Conservation (phyloP, 148 eudicot genomes). For the Silene latifolia region DNA sequence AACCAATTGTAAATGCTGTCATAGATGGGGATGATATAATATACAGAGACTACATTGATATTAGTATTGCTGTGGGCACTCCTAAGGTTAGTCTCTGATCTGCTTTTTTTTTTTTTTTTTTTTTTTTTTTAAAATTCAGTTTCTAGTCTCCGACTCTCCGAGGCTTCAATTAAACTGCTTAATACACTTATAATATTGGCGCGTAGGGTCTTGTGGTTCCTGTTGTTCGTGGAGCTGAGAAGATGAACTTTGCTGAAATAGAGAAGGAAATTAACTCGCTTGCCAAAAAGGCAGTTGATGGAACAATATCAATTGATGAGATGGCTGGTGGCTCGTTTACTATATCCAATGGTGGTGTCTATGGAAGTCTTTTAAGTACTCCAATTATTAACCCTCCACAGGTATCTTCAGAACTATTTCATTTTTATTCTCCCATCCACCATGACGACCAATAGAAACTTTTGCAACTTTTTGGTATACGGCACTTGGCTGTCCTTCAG, state of each 20-base stretch:
- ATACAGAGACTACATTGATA: constrained; percentile 83
- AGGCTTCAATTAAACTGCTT: not conserved
- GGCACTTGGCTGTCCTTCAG: not conserved
- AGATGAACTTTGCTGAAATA: constrained; percentile 90
- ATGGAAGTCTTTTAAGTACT: constrained; percentile 95
- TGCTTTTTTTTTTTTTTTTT: not conserved
- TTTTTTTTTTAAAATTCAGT: too few species aligned
- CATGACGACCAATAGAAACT: not conserved
- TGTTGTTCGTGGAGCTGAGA: constrained; percentile 74
- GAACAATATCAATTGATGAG: constrained; percentile 88
- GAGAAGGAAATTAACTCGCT: constrained; percentile 80
- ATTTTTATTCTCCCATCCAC: not conserved
- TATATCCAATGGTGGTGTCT: constrained; percentile 92
- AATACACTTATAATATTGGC: not conserved
- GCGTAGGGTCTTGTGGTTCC: constrained; percentile 93
- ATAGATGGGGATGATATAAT: constrained; percentile 97
- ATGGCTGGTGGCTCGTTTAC: constrained; percentile 97
- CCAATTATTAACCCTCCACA: constrained; percentile 98
- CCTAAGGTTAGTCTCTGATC: constrained; percentile 58
- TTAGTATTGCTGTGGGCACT: constrained; percentile 97
- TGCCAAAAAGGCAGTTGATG: constrained; percentile 79
- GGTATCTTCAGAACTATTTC: constrained; percentile 32
- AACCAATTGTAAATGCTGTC: constrained; percentile 87
- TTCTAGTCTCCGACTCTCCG: not conserved
- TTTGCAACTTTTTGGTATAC: not conserved